Evolutionary conservation across 2,329 filamentous ascomycete species (phyloP).

Genomic region (Pseudocercospora eumusae): DNA sequence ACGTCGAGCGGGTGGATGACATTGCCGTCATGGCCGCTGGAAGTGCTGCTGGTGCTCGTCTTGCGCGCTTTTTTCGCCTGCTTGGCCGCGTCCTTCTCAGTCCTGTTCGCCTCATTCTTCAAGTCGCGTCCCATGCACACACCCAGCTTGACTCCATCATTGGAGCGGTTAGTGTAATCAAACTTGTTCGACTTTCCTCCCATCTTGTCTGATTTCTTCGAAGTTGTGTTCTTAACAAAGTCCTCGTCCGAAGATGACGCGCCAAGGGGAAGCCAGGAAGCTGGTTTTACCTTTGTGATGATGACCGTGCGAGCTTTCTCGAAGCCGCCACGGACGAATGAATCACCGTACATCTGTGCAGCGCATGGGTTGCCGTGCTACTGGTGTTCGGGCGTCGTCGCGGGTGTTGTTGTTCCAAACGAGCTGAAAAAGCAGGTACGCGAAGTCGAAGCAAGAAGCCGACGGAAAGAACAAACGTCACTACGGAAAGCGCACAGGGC

Average conservation of each 20-base stretch:
- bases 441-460: constrained; percentile 2
- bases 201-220: constrained; percentile 20
- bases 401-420: constrained; percentile 9
- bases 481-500: not conserved
- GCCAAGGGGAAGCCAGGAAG: not conserved
- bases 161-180: constrained; percentile 48
- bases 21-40: constrained; percentile 17
- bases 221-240: not conserved
- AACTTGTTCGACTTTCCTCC: constrained; percentile 42
- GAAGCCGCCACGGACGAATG: constrained; percentile 16
- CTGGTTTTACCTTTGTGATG: constrained; percentile 1
- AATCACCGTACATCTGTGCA: constrained; percentile 2
- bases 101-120: constrained; percentile 40
- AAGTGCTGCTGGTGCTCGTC: constrained; percentile 33
- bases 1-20: constrained; percentile 45
- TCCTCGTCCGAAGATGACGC: not conserved
- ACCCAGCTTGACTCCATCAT: constrained; percentile 49
- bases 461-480: constrained; percentile 1
- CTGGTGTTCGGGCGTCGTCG: not conserved
- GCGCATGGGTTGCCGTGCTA: not conserved
- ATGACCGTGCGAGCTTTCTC: constrained; percentile 16
- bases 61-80: constrained; percentile 33
- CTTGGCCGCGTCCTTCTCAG: constrained; percentile 36
- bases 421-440: not conserved
- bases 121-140: constrained; percentile 50